phyloP scores from a whole-genome alignment of 495 filamentous ascomycete genomes.

The Neurospora tetrasperma region DNA sequence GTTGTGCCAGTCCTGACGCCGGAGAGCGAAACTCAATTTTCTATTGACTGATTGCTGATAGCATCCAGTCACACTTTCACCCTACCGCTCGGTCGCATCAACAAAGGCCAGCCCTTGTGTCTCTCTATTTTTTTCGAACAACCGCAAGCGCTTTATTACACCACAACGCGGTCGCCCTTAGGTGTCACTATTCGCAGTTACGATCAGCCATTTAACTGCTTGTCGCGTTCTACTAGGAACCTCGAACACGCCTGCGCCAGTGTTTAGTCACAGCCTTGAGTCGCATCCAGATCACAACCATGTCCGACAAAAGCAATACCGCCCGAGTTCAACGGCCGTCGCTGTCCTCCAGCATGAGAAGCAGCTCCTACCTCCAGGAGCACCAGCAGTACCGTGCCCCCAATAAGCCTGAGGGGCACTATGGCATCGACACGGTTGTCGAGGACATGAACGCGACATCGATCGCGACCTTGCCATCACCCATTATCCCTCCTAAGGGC shows the following conservation, averaged over 20 bases:
- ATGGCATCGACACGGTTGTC: conserved; percentile 45
- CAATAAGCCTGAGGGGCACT: conserved; percentile 38
- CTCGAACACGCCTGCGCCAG: background rate
- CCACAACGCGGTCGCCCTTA: background rate
- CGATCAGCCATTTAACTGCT: background rate
- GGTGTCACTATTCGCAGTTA: background rate
- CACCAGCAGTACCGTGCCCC: conserved; percentile 67
- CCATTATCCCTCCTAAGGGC: conserved; percentile 18
- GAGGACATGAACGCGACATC: conserved; percentile 31
- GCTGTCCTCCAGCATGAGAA: conserved; percentile 43
- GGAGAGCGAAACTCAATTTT: background rate
- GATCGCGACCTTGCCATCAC: conserved; percentile 12
- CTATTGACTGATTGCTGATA: background rate
- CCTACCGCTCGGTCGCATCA: background rate
- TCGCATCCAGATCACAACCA: conserved; percentile 11
- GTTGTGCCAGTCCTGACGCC: background rate
- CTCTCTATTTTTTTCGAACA: background rate
- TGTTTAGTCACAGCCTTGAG: background rate
- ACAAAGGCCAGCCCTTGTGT: background rate
- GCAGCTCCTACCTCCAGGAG: conserved; percentile 59
- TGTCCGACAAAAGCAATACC: conserved; percentile 25
- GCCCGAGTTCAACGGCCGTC: conserved; percentile 32
- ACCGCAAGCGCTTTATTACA: background rate
- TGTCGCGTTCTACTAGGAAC: background rate
- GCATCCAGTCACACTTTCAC: background rate